Evolutionary conservation across 805 yeast genomes (phyloP).

Genomic region (Candida alai): DNA sequence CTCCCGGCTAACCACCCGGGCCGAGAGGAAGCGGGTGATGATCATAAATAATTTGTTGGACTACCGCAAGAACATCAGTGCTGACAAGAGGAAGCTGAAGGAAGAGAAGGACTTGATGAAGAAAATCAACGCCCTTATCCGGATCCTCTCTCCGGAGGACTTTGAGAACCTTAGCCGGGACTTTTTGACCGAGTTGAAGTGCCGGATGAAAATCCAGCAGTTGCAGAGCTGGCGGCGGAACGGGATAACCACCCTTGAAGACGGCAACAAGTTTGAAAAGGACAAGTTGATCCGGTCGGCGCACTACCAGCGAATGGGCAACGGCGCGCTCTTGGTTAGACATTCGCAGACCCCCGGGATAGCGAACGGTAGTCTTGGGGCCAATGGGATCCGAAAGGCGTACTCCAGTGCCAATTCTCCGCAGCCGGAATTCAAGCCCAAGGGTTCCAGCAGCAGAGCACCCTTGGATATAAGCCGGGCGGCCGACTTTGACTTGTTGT

Average conservation of each 20-base stretch:
- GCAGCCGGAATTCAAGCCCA: constrained; percentile 40
- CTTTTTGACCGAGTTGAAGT: constrained; percentile 70
- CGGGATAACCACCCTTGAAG: constrained; percentile 81
- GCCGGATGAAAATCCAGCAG: constrained; percentile 79
- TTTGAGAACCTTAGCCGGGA: constrained; percentile 72
- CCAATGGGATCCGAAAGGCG: constrained; percentile 15
- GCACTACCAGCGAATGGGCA: constrained; percentile 55
- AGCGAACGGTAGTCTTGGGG: constrained; percentile 14
- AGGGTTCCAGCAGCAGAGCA: constrained; percentile 42
- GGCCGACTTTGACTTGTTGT: constrained; percentile 75
- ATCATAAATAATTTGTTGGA: constrained; percentile 77
- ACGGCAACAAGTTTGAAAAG: constrained; percentile 81
- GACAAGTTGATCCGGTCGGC: constrained; percentile 71
- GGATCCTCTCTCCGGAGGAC: constrained; percentile 77
- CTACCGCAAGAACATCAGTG: constrained; percentile 73
- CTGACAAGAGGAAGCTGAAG: constrained; percentile 81
- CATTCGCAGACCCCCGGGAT: constrained; percentile 15
- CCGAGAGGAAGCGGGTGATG: constrained; percentile 84
- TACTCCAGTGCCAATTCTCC: constrained; percentile 27
- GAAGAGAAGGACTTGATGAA: constrained; percentile 84
- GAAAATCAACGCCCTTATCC: constrained; percentile 74
- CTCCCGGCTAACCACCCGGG: constrained; percentile 83
- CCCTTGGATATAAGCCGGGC: constrained; percentile 72
- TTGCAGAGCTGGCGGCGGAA: constrained; percentile 90
- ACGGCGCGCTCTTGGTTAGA: constrained; percentile 27